A percentile compares a stretch with the other conserved stretches of the same genome.
Evolutionary conservation across 176 grass and related monocot genomes (phyloP).

Genomic region (Secale cereale): DNA sequence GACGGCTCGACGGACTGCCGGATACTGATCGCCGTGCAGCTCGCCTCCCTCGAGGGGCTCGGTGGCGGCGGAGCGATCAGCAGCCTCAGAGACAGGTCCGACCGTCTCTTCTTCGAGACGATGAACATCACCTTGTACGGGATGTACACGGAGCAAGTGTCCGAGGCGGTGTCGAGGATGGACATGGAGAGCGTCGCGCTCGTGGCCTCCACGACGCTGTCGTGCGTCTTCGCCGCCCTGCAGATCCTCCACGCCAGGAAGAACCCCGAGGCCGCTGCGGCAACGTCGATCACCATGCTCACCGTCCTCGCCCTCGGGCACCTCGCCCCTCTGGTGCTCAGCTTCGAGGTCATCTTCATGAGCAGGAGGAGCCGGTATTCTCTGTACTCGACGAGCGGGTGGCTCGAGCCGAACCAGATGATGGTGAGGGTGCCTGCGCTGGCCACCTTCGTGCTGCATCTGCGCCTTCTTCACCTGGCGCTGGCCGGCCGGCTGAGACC

Average conservation of each 20-base stretch:
- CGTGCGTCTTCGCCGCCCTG: slow-evolving; percentile 36
- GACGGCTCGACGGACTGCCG: slow-evolving; percentile 39
- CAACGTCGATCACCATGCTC: not conserved
- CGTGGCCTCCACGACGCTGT: slow-evolving; percentile 35
- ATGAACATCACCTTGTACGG: not conserved
- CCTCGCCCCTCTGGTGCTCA: not conserved
- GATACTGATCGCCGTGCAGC: slow-evolving; percentile 38
- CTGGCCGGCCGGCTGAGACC: not conserved
- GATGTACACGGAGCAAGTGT: slow-evolving; percentile 1
- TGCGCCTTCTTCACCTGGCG: not conserved
- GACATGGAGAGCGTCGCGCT: slow-evolving; percentile 27
- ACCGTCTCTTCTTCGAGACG: slow-evolving; percentile 49
- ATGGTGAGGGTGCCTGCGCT: not conserved
- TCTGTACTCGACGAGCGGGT: not conserved
- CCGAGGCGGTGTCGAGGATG: slow-evolving; percentile 14
- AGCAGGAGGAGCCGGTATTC: not conserved
- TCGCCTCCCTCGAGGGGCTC: not conserved
- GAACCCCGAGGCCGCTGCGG: not conserved
- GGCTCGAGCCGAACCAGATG: slow-evolving; percentile 26
- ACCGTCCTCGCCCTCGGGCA: not conserved
- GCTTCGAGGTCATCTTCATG: not conserved
- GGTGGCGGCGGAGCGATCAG: slow-evolving; percentile 27
- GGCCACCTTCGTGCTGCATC: not conserved
- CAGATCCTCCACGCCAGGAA: slow-evolving; percentile 30
- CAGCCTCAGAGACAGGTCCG: slow-evolving; percentile 45